phyloP scores from a whole-genome alignment of 768 basidiomycete species.

The Calocybe cyanea region DNA sequence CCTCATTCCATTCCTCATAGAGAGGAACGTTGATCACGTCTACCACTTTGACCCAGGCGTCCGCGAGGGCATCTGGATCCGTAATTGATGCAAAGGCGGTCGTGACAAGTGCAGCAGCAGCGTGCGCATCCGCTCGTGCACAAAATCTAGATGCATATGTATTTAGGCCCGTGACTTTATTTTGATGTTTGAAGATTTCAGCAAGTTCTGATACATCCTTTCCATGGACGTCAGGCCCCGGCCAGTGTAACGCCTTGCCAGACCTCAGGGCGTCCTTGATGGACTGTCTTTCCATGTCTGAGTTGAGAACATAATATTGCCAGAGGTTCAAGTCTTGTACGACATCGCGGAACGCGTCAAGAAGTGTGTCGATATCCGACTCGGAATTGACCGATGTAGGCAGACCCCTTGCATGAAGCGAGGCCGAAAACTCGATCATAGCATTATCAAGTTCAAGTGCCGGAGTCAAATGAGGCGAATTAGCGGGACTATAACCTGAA shows the following conservation, averaged over 20 bases:
- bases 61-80: slow-evolving; percentile 51
- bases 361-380: slow-evolving; percentile 65
- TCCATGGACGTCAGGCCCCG: slow-evolving; percentile 51
- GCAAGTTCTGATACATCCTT: slow-evolving; percentile 67
- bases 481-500: slow-evolving; percentile 83
- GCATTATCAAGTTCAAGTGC: slow-evolving; percentile 90
- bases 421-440: slow-evolving; percentile 74
- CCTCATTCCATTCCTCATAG: slow-evolving; percentile 85
- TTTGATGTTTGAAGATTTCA: slow-evolving; percentile 48
- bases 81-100: slow-evolving; percentile 55
- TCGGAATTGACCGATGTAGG: slow-evolving; percentile 66
- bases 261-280: slow-evolving; percentile 53
- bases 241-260: slow-evolving; percentile 52
- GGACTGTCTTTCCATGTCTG: slow-evolving; percentile 54
- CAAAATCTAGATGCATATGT: slow-evolving; percentile 65
- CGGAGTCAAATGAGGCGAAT: slow-evolving; percentile 89
- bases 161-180: slow-evolving; percentile 56
- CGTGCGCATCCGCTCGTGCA: slow-evolving; percentile 53
- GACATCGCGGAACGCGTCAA: slow-evolving; percentile 56
- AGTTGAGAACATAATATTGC: slow-evolving; percentile 93
- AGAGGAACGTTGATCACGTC: slow-evolving; percentile 87
- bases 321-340: slow-evolving; percentile 73
- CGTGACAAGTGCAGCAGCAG: slow-evolving; percentile 73
- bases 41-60: slow-evolving; percentile 73
- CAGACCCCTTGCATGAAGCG: slow-evolving; percentile 61